Conservation (phyloP, 1,284 basidiomycete species). For the Boletellus deceptivus region DNA sequence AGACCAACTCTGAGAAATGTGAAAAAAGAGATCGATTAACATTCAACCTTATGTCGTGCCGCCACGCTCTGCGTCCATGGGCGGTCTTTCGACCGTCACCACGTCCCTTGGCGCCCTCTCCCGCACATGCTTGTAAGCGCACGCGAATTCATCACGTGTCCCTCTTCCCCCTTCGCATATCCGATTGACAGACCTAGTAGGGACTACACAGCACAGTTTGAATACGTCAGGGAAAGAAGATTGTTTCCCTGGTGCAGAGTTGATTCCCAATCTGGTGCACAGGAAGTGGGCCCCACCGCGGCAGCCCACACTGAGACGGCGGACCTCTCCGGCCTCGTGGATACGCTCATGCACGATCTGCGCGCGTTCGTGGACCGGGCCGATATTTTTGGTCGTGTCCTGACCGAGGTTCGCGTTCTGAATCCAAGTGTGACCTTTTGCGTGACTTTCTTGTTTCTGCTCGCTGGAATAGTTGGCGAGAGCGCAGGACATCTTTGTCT, state of each 20-base stretch:
- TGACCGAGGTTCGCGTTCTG: constrained; percentile 14
- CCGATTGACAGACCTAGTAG: constrained; percentile 4
- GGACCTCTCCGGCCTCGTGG: constrained; percentile 1
- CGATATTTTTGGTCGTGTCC: constrained; percentile 12
- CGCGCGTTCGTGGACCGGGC: constrained; percentile 6
- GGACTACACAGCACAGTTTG: constrained; percentile 6
- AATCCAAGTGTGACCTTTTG: not conserved
- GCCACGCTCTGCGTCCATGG: not conserved
- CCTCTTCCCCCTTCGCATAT: too few species aligned
- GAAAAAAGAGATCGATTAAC: too few species aligned
- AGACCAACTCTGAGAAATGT: not conserved
- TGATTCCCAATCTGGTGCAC: too few species aligned
- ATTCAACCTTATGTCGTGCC: not conserved
- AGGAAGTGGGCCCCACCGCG: not conserved
- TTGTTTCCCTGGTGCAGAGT: constrained; percentile 1
- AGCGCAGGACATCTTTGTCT: constrained; percentile 14
- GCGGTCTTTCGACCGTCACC: constrained; percentile 2
- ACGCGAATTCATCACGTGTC: not conserved
- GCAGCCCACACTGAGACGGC: not conserved
- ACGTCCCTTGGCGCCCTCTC: constrained; percentile 6
- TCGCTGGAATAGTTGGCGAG: constrained; percentile 9
- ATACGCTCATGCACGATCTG: constrained; percentile 12
- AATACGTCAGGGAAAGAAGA: constrained; percentile 7
- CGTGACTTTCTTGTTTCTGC: too few species aligned
- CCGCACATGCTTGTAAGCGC: constrained; percentile 6